phyloP scores from a whole-genome alignment of 2,329 filamentous ascomycete species.

The Phaeosphaeria sp. region DNA sequence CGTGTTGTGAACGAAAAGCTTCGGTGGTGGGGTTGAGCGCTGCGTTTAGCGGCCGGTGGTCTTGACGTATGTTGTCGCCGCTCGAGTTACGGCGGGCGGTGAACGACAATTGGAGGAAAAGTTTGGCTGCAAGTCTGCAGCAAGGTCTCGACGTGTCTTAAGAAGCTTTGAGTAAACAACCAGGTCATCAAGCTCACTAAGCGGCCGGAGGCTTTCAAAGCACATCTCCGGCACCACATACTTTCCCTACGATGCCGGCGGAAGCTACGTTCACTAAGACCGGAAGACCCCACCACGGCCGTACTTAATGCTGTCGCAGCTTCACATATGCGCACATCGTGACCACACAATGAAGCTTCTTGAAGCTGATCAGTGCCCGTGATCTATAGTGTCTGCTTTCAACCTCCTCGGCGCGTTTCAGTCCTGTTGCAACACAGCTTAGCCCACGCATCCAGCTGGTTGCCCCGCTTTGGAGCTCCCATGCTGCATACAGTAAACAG shows the following conservation, averaged over 20 bases:
- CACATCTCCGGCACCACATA: constrained; percentile 41
- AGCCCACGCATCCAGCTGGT: constrained; percentile 12
- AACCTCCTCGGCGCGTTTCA: constrained; percentile 20
- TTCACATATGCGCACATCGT: constrained; percentile 15
- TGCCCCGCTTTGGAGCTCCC: constrained; percentile 23
- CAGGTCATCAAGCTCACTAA: constrained; percentile 42
- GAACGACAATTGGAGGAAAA: constrained; percentile 24
- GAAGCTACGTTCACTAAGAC: constrained; percentile 33
- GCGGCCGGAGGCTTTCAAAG: constrained; percentile 36
- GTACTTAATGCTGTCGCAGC: constrained; percentile 15
- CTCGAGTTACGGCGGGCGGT: constrained; percentile 22
- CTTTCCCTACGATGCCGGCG: constrained; percentile 22
- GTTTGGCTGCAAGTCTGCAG: constrained; percentile 18
- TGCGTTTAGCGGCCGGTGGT: constrained; percentile 31
- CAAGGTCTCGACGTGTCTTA: constrained; percentile 25
- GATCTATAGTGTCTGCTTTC: constrained; percentile 5
- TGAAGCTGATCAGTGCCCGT: neutral
- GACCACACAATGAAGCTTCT: constrained; percentile 9
- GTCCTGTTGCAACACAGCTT: constrained; percentile 17
- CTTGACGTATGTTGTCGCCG: constrained; percentile 38
- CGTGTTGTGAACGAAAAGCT: constrained; percentile 40
- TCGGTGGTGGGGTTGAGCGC: constrained; percentile 43
- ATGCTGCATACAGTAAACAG: constrained; percentile 26
- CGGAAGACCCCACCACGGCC: constrained; percentile 37
- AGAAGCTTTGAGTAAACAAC: constrained; percentile 26